These are phyloP conservation scores for Scheffersomyces lignosus DNA, from an alignment of 805 yeast genomes.

Conservation along the genomic window DNA sequence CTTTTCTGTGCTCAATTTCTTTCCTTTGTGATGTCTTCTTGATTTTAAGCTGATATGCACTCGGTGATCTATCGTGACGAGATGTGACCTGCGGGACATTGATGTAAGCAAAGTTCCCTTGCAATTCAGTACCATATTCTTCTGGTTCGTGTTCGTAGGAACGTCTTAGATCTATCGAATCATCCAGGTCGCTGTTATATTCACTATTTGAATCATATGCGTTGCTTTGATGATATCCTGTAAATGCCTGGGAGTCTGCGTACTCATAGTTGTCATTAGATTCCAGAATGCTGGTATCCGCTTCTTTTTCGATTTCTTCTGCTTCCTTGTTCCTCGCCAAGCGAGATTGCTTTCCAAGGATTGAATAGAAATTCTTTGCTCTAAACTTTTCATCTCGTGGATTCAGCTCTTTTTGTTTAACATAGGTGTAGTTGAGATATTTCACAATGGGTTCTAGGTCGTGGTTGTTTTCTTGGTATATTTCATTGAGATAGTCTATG, in stretches of 20 bases:
- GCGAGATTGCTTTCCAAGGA: slow-evolving; percentile 26
- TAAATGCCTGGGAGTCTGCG: slow-evolving; percentile 1
- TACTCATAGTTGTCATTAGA: background rate
- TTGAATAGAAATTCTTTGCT: slow-evolving; percentile 37
- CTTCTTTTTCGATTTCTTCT: slow-evolving; percentile 5
- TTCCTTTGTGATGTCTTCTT: slow-evolving; percentile 1
- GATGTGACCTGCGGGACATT: too few species aligned
- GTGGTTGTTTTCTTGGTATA: slow-evolving; percentile 32
- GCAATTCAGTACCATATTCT: background rate
- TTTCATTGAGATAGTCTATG: slow-evolving; percentile 35
- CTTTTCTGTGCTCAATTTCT: slow-evolving; percentile 27
- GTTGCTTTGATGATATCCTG: background rate
- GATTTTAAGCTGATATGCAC: too few species aligned
- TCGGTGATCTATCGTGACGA: too few species aligned
- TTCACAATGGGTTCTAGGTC: slow-evolving; percentile 33
- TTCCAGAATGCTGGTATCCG: too few species aligned
- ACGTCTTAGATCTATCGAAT: background rate
- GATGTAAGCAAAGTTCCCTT: too few species aligned
- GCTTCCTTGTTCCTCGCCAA: slow-evolving; percentile 9
- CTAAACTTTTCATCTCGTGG: slow-evolving; percentile 42
- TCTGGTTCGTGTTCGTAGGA: background rate
- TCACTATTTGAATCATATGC: background rate
- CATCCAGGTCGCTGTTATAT: background rate
- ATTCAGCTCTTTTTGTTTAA: slow-evolving; percentile 27
- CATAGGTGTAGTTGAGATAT: slow-evolving; percentile 36